Base-by-base conservation (phyloP, 2,329 filamentous ascomycete species). In the Botrytis elliptica region DNA sequence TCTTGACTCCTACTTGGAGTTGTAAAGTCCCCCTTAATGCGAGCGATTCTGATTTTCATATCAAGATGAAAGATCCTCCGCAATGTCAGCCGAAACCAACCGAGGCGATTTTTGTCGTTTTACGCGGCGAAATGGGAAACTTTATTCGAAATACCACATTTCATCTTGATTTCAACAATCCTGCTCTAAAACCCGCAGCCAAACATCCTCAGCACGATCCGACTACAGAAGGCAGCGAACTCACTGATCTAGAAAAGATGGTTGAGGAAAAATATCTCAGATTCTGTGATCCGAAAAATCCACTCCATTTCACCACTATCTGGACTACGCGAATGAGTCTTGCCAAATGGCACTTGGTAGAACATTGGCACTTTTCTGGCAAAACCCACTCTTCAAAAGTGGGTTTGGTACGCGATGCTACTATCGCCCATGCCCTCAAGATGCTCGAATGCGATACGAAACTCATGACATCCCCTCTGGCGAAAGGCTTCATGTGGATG, bases 71-170 rank as follows among this genome's bases (percentile, higher is more conserved):
- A 78, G 87, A 88, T 63, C 79, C 84, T 0, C 88, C 87, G 0
- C 80, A 81, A 4, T 81, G 85, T 2, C 86, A 88, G 73, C 79
- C 78, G 8, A 87, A 86, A 2, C 84, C 87, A 6, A 90, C 88
- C 0, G 89, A 90, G 77, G 89, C 90, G 85, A 81, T 90, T 10
- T 91, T 90, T 77, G 84, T 85, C 22, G 83, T 90, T 18, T 86
- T 87, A 0, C 84, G 88, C 25, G 84, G 88, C 52, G 88, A 90
- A 79, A 83, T 91, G 65, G 86, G 86, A 71, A 86, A 88, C 5
- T 80, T 79, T 71, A 44, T 79, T n/a, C 77, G 78, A 25, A 72
- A 78, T 65, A 75, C 75, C 5, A 73, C 46, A 40, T 80, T 78
- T 70, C 68, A 80, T 69, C 75, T 79, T 52, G 77, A 76, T 64